Percentiles rank a stretch among this genome's conserved stretches.
phyloP scores from a whole-genome alignment of 495 filamentous ascomycete species.

The Xylaria intraflava region DNA sequence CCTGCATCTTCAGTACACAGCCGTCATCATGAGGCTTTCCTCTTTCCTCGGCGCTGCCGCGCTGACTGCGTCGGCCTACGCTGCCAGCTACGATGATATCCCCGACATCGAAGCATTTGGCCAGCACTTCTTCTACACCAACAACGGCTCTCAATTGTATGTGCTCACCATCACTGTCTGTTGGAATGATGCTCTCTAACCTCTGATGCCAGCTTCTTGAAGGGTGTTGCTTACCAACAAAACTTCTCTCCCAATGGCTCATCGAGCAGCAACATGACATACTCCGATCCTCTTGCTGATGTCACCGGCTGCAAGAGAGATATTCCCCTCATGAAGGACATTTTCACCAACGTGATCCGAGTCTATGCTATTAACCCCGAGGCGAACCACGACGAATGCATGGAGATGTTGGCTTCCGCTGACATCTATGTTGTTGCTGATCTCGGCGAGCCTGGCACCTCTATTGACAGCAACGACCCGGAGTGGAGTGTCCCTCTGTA shows the following conservation, averaged over 20 bases:
- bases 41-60: conserved; percentile 22
- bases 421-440: conserved; percentile 95
- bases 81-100: conserved; percentile 23
- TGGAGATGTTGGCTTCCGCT: conserved; percentile 71
- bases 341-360: conserved; percentile 86
- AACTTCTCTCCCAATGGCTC: conserved; percentile 39
- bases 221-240: conserved; percentile 82
- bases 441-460: conserved; percentile 67
- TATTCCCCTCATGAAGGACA: conserved; percentile 65
- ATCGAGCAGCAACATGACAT: conserved; percentile 33
- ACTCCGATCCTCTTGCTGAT: conserved; percentile 67
- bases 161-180: not conserved
- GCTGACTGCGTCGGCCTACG: conserved; percentile 16
- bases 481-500: conserved; percentile 69
- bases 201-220: conserved; percentile 46
- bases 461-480: conserved; percentile 76
- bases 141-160: conserved; percentile 31
- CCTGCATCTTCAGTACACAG: not conserved
- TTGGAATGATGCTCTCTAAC: not conserved
- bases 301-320: conserved; percentile 65
- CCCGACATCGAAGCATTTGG: conserved; percentile 21
- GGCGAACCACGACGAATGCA: conserved; percentile 70
- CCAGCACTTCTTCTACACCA: conserved; percentile 30
- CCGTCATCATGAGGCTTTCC: conserved; percentile 21
- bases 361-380: conserved; percentile 85